Evolutionary conservation across 2,329 filamentous ascomycete species (phyloP).

Genomic region (Alternaria panax): DNA sequence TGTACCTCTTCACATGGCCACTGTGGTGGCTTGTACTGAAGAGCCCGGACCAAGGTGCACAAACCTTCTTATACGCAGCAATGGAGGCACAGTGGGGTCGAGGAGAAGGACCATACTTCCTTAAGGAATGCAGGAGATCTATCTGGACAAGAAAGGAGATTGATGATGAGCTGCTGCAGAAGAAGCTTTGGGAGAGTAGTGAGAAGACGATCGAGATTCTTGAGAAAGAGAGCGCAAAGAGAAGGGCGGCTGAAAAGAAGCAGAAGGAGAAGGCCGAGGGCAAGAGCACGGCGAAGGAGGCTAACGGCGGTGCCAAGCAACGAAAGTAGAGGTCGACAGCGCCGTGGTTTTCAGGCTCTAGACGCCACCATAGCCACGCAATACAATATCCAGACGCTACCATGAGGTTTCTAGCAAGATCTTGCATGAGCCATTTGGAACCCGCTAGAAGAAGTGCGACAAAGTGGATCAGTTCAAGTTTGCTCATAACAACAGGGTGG

Average conservation of each 20-base stretch:
- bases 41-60: slow-evolving; percentile 80
- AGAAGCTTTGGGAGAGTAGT: slow-evolving; percentile 88
- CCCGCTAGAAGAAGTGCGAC: too few species aligned
- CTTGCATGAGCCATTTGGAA: not conserved
- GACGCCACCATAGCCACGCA: not conserved
- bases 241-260: slow-evolving; percentile 66
- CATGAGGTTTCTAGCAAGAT: not conserved
- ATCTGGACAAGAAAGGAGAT: slow-evolving; percentile 76
- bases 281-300: slow-evolving; percentile 28
- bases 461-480: not conserved
- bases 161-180: slow-evolving; percentile 77
- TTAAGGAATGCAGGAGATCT: slow-evolving; percentile 89
- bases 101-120: slow-evolving; percentile 71
- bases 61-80: slow-evolving; percentile 82
- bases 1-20: slow-evolving; percentile 81
- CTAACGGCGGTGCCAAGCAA: slow-evolving; percentile 34
- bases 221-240: slow-evolving; percentile 79
- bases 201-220: slow-evolving; percentile 78
- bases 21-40: slow-evolving; percentile 90
- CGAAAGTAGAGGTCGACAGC: slow-evolving; percentile 21
- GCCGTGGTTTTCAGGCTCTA: not conserved
- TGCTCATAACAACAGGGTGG: not conserved
- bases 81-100: slow-evolving; percentile 79
- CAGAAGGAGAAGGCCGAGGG: slow-evolving; percentile 46
- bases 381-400: not conserved